Base-by-base conservation (phyloP, 345 rosid species). In the Eutrema heterophyllum region DNA sequence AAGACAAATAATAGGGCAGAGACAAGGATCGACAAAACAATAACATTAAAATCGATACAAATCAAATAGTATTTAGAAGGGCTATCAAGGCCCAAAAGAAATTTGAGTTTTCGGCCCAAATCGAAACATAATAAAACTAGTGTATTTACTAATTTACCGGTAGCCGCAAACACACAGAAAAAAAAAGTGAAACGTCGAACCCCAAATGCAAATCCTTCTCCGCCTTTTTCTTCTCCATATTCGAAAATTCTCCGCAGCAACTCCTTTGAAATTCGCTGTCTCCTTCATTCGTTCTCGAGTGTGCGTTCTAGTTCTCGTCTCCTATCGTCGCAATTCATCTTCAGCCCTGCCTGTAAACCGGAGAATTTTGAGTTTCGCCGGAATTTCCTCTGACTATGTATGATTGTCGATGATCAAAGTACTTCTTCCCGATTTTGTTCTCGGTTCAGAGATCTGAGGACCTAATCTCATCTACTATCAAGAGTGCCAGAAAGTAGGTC, bases 381-480 rank as follows among this genome's bases (percentile, higher is more conserved):
- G 74, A 44, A 68, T 8, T 45, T 26, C 49, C 3, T 64, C 52
- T 73, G 13, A 29, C 3, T 30, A 14, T 59, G 57, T 54, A 7
- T 21, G 38, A 12, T 68, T 52, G 18, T 45, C 69, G 79, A 40
- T 75, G 74, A 76, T 77, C 72, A n/a, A 38, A 64, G 53, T 55
- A 38, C 41, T 74, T 50, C n/a, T 64, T 46, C 58, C 21, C 32
- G 39, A 67, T 58, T 64, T 27, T 54, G 52, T 30, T 29, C 36
- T 58, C 35, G 16, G 39, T 40, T 32, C 3, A 9, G 78, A 80
- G 75, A 77, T 80, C 78, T 71, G 75, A 73, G 43, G 39, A 44
- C 32, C 51, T 26, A 16, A 58, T 59, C 61, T 38, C 67, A 44
- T 61, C 3, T 4, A 16, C 29, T 13, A 27, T 49, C 49, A 32